Conservation (phyloP, 2,329 filamentous ascomycete genomes). For the Diaporthe humulicola region DNA sequence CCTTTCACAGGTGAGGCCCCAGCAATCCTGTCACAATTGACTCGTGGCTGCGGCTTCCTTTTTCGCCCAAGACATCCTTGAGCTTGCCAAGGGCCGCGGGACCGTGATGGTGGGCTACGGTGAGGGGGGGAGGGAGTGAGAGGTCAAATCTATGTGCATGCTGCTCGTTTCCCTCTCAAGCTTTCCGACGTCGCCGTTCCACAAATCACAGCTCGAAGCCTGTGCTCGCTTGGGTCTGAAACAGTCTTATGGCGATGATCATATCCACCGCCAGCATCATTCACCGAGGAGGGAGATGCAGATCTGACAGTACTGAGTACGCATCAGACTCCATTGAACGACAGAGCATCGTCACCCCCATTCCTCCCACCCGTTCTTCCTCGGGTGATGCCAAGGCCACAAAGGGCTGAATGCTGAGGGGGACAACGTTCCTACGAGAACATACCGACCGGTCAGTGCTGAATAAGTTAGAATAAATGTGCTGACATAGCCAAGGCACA, state of each 20-base stretch:
- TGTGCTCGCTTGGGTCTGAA: slow-evolving; percentile 39
- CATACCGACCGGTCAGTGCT: slow-evolving; percentile 31
- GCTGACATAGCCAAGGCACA: slow-evolving; percentile 29
- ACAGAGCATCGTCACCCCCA: not conserved
- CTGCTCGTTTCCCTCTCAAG: slow-evolving; percentile 18
- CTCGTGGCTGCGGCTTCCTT: slow-evolving; percentile 26
- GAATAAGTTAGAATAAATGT: slow-evolving; percentile 28
- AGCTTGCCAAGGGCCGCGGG: not conserved
- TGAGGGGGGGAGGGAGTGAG: not conserved
- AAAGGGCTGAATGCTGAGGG: not conserved
- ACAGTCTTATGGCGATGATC: slow-evolving; percentile 39
- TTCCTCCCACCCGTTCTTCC: not conserved
- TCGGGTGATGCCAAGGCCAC: not conserved
- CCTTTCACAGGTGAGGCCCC: slow-evolving; percentile 6
- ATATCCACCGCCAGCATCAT: slow-evolving; percentile 14
- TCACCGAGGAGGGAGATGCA: not conserved
- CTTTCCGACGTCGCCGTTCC: slow-evolving; percentile 33
- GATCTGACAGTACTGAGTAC: slow-evolving; percentile 17
- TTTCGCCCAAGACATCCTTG: slow-evolving; percentile 21
- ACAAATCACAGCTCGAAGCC: slow-evolving; percentile 34
- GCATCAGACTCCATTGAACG: slow-evolving; percentile 24
- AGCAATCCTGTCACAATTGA: slow-evolving; percentile 23
- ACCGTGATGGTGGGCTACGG: slow-evolving; percentile 1
- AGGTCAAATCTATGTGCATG: slow-evolving; percentile 10
- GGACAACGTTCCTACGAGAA: not conserved